These are phyloP conservation scores for Curvularia sp. DNA, from an alignment of 2,329 filamentous ascomycete genomes.

Conservation along the genomic window DNA sequence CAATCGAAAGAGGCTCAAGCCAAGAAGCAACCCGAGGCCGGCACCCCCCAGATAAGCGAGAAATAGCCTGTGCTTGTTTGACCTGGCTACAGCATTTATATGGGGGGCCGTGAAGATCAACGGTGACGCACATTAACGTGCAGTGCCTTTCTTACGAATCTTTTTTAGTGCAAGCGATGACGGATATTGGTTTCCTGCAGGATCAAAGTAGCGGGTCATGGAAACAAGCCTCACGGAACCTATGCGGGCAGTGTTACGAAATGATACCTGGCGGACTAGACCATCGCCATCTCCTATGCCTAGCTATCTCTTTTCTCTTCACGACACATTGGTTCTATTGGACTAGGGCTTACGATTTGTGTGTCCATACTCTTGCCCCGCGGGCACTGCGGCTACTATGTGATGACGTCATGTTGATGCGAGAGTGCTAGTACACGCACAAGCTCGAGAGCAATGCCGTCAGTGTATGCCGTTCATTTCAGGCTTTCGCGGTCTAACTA, in stretches of 20 bases:
- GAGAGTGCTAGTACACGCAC: background rate
- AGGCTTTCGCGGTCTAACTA: background rate
- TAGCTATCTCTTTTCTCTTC: slow-evolving; percentile 25
- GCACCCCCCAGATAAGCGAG: slow-evolving; percentile 25
- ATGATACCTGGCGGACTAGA: slow-evolving; percentile 50
- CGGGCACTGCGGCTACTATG: background rate
- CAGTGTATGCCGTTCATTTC: background rate
- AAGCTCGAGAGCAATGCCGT: background rate
- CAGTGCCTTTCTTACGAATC: slow-evolving; percentile 26
- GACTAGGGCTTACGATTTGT: background rate
- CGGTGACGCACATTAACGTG: slow-evolving; percentile 12
- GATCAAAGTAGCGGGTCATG: slow-evolving; percentile 36
- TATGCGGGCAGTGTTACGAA: slow-evolving; percentile 40
- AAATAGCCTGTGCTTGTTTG: slow-evolving; percentile 28
- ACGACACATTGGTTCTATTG: slow-evolving; percentile 9
- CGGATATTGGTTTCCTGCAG: slow-evolving; percentile 22
- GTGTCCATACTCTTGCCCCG: background rate
- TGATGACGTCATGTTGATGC: slow-evolving; percentile 8
- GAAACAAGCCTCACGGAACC: slow-evolving; percentile 30
- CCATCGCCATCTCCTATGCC: slow-evolving; percentile 37
- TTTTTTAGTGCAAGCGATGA: slow-evolving; percentile 24
- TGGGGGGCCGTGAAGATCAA: slow-evolving; percentile 3
- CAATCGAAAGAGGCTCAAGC: slow-evolving; percentile 24
- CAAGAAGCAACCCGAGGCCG: slow-evolving; percentile 29
- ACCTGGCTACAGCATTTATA: slow-evolving; percentile 10